These are phyloP conservation scores for Geotrichum klebahnii DNA, from an alignment of 1,139 yeast genomes.

Conservation along the genomic window DNA sequence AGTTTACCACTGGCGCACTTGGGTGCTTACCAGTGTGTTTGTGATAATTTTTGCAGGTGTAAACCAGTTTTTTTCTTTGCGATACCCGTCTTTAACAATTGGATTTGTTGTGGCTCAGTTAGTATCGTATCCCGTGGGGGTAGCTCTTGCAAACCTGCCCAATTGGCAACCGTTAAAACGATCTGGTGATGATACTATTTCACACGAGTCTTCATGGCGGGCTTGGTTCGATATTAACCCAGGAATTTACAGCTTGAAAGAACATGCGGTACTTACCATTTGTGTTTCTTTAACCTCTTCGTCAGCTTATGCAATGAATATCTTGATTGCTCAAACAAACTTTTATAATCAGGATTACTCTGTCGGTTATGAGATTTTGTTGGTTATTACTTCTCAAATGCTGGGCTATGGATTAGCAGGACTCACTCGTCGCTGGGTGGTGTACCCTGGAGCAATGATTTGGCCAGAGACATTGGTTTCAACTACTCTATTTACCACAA, in stretches of 20 bases:
- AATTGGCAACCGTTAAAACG: constrained; percentile 42
- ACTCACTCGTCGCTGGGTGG: constrained; percentile 46
- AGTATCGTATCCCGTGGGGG: constrained; percentile 52
- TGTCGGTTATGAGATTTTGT: constrained; percentile 45
- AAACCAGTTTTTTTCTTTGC: constrained; percentile 50
- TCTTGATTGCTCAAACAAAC: constrained; percentile 46
- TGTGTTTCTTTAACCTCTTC: constrained; percentile 49
- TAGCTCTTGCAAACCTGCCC: constrained; percentile 34
- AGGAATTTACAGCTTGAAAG: constrained; percentile 52
- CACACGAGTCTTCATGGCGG: constrained; percentile 12
- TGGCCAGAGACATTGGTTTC: constrained; percentile 46
- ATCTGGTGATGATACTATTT: constrained; percentile 38
- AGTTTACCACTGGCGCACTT: constrained; percentile 52
- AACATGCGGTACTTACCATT: constrained; percentile 53
- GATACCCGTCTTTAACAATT: constrained; percentile 46
- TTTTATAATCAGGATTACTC: constrained; percentile 50
- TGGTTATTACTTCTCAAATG: constrained; percentile 20
- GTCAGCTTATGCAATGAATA: constrained; percentile 45
- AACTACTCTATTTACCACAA: constrained; percentile 33
- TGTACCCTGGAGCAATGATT: constrained; percentile 49
- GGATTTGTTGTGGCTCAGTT: constrained; percentile 50
- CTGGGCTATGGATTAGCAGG: constrained; percentile 49
- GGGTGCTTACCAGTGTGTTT: constrained; percentile 36
- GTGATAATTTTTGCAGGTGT: constrained; percentile 45
- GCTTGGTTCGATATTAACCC: constrained; percentile 49